A percentile compares a stretch with the other conserved stretches of the same genome.
phyloP scores from a whole-genome alignment of 2,329 filamentous ascomycete species.

The Fusarium secorum region DNA sequence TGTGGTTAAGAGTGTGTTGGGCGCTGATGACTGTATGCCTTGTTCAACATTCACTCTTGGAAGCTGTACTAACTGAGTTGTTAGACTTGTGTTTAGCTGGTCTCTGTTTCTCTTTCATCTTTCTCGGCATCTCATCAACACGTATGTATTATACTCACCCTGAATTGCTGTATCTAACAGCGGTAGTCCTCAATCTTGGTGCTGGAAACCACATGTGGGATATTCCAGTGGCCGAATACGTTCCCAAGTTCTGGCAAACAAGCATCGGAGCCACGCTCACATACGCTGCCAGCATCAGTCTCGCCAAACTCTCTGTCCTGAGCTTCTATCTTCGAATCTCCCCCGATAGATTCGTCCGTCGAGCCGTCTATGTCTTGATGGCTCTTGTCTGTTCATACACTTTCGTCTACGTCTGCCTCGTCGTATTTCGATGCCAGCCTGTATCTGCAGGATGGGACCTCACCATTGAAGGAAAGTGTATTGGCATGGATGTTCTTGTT shows the following conservation, averaged over 20 bases:
- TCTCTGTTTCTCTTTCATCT: constrained; percentile 37
- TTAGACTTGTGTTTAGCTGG: constrained; percentile 39
- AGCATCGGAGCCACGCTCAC: constrained; percentile 50
- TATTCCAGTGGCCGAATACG: constrained; percentile 27
- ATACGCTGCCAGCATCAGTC: constrained; percentile 51
- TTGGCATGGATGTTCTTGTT: constrained; percentile 47
- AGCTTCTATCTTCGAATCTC: constrained; percentile 56
- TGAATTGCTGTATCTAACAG: constrained; percentile 10
- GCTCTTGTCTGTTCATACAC: constrained; percentile 51
- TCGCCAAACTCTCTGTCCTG: constrained; percentile 55
- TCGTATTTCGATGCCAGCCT: constrained; percentile 53
- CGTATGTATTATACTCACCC: constrained; percentile 25
- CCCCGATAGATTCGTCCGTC: constrained; percentile 33
- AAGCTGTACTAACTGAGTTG: not conserved
- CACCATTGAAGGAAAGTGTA: constrained; percentile 48
- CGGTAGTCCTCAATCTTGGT: constrained; percentile 37
- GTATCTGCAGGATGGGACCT: constrained; percentile 54
- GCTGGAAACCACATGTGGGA: constrained; percentile 45
- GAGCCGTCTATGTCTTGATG: constrained; percentile 40
- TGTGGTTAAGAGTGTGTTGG: constrained; percentile 40
- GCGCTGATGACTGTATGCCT: constrained; percentile 42
- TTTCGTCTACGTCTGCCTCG: constrained; percentile 50
- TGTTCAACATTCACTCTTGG: too few species aligned
- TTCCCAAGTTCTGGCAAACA: constrained; percentile 40
- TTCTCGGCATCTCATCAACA: constrained; percentile 33